Evolutionary conservation across 2,329 filamentous ascomycete species (phyloP), one percentile per base, ranked within the genome.

Genomic region (Ramularia endophylla): DNA sequence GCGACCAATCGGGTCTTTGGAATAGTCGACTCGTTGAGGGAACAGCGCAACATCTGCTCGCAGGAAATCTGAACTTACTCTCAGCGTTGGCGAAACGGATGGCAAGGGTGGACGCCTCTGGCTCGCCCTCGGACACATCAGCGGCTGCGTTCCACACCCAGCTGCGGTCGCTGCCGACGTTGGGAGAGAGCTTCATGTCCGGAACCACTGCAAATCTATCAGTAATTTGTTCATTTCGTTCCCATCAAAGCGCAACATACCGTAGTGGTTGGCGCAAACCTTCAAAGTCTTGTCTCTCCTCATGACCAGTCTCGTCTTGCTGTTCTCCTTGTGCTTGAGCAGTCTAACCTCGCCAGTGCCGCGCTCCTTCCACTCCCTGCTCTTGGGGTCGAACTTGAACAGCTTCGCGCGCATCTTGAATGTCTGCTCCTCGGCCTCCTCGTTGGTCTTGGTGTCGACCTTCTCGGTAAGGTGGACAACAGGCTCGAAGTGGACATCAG

Each of bases 351-450:
- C 90, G 59, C 92, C 92, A 53, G 92, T 97, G 53, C 92, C 92
- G 64, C 92, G 85, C 81, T 98, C 92, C 78, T 97, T 98, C 92
- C 92, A 98, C 75, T 97, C 92, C 67, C 83, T 83, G 58, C 77
- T 80, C 40, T 95, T 87, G 58, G 85, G 80, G 70, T 95, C 83
- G 67, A 97, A 98, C 74, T 89, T 90, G 83, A 98, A 98, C 54
- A 98, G 84, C 80, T 98, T 98, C 64, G 92, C 92, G 60, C 92
- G 87, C 90, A 97, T 95, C 83, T 97, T 97, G 81, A 97, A 98
- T 28, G 81, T 76, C 74, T 95, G 87, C 74, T 97, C 89, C 76
- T 98, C 92, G 33, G 83, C 80, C 76, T 98, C 92, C 72, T 98
- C 92, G 73, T 95, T 94, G 68, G 92, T 97, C 79, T 94, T 94